A percentile compares a stretch with the other conserved stretches of the same genome.
Conservation (phyloP, 441 rosid genomes). For the Populus trichocarpa region DNA sequence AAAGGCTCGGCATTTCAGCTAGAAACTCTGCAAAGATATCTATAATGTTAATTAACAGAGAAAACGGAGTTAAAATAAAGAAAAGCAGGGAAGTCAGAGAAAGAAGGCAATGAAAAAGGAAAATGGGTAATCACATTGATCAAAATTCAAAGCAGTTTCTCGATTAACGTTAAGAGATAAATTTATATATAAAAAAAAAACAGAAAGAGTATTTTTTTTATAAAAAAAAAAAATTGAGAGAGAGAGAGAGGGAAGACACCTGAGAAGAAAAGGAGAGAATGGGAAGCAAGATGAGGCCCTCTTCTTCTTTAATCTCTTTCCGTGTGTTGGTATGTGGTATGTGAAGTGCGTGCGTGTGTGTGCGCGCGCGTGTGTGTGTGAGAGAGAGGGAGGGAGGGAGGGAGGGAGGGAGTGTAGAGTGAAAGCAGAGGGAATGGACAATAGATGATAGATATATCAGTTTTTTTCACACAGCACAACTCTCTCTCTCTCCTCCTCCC, state of each 20-base stretch:
- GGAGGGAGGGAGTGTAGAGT: no score
- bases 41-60: background rate
- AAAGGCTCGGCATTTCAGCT: background rate
- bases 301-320: background rate
- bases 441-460: no score
- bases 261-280: background rate
- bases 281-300: background rate
- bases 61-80: background rate
- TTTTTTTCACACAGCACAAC: no score
- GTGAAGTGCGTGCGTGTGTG: no score
- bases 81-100: background rate
- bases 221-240: no score
- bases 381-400: no score
- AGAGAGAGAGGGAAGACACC: no score
- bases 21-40: slow-evolving; percentile 8
- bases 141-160: slow-evolving; percentile 2
- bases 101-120: background rate
- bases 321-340: background rate
- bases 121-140: slow-evolving; percentile 11
- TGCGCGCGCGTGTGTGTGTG: no score
- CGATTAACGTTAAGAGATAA: background rate
- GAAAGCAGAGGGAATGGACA: no score
- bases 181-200: no score
- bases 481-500: no score
- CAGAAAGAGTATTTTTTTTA: no score